Evolutionary conservation across 805 yeast species (phyloP), one percentile per base, ranked within the genome.

Genomic region (Candida broadrunensis): DNA sequence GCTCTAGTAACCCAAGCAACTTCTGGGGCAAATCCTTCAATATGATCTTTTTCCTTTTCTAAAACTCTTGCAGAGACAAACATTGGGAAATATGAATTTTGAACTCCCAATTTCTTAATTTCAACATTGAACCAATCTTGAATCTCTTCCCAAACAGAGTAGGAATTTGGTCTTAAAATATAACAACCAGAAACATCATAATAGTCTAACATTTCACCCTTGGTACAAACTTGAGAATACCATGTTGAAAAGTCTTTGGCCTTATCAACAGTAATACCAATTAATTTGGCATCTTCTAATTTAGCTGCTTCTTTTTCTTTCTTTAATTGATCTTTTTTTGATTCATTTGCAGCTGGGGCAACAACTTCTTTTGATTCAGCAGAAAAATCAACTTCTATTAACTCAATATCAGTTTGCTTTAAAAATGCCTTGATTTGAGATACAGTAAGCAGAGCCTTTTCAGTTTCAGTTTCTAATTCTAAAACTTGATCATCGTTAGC

Each of bases 1-100:
- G 99, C 99, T 57, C 75, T 81, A 42, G 99, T 93, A 52, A 93
- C 99, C 99, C 99, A 93, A 19, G 99, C 99, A 42, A 93, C 99
- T 70, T 93, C 99, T 19, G 99, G 99, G 35, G 99, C 99, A 64
- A 93, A 93, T 34, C 99, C 99, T 69, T 93, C 99, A 54, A 93
- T 81, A 63, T 93, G 99, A 61, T 93, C 99, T 70, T 93, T 93
- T 75, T 93, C 99, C 72, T 83, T 88, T 72, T 95, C 98, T 56
- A 93, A 75, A 17, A 95, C 99, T 54, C 82, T 80, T 35, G 87
- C 75, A 8, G 97, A 89, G 37, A 93, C 98, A 60, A 93, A 93
- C 97, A 93, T 88, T 49, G 99, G 99, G 85, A 93, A 93, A 66
- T 91, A 91, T 19, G 97, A 85, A 68, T 93, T 93, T 57, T 83